Percentiles rank a stretch among this genome's conserved stretches.
Conservation (phyloP, 2,329 filamentous ascomycete species). For the Clathrospora elynae region DNA sequence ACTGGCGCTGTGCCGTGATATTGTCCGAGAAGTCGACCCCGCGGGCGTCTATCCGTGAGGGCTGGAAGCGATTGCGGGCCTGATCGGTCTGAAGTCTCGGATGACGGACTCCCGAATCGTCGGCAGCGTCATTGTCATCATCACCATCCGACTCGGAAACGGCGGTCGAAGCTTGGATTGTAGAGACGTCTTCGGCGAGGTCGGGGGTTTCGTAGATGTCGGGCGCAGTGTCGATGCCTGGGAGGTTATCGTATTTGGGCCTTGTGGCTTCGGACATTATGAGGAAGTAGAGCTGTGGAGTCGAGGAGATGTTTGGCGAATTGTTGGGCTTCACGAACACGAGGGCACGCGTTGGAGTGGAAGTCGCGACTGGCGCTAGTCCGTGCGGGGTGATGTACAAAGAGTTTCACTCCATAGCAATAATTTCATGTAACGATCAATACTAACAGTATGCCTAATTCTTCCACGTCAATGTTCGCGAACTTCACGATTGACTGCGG, state of each 20-base stretch:
- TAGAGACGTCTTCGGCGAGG: slow-evolving; percentile 86
- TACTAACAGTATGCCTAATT: background rate
- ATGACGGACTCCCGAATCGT: slow-evolving; percentile 66
- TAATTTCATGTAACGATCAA: background rate
- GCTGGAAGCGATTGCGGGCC: slow-evolving; percentile 79
- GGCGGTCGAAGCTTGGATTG: slow-evolving; percentile 61
- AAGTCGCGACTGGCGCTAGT: slow-evolving; percentile 26
- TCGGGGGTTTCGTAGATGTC: slow-evolving; percentile 98
- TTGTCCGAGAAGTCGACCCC: slow-evolving; percentile 90
- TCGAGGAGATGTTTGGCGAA: slow-evolving; percentile 11
- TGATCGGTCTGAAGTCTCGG: slow-evolving; percentile 76
- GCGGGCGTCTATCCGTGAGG: slow-evolving; percentile 74
- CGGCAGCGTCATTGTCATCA: slow-evolving; percentile 51
- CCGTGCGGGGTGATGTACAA: background rate
- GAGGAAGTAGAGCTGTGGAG: slow-evolving; percentile 4
- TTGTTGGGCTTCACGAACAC: slow-evolving; percentile 9
- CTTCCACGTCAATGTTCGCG: background rate
- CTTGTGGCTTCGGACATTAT: slow-evolving; percentile 42
- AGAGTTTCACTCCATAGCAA: background rate
- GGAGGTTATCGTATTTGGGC: slow-evolving; percentile 57
- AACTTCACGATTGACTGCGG: background rate
- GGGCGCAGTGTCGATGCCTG: slow-evolving; percentile 73
- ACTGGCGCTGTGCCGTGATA: slow-evolving; percentile 75
- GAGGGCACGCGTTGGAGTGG: slow-evolving; percentile 25
- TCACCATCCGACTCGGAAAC: slow-evolving; percentile 59